Evolutionary conservation across 2,329 filamentous ascomycete species (phyloP).

Genomic region (Sporothrix variecibatus): DNA sequence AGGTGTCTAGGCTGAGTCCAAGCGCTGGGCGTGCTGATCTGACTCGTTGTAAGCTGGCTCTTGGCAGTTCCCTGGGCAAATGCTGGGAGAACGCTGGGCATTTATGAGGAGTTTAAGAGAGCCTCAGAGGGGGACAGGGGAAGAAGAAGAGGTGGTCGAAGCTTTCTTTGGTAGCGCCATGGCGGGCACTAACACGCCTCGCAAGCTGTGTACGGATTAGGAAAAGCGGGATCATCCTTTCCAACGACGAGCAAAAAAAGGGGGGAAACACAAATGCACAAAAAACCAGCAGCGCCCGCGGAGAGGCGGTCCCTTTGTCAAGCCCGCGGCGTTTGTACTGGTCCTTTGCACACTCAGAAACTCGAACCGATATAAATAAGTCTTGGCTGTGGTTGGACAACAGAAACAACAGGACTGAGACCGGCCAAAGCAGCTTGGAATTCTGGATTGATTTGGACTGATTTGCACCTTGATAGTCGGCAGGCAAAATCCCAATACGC

Average conservation of each 20-base stretch:
- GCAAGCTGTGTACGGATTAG: slow-evolving; percentile 1
- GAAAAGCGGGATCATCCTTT: not conserved
- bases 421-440: not conserved
- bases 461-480: not conserved
- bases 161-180: not conserved
- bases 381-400: not conserved
- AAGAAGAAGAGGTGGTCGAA: not conserved
- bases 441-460: not conserved
- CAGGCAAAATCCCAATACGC: not conserved
- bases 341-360: not conserved
- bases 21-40: not conserved
- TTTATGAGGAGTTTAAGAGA: too few relatives aligned
- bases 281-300: not conserved
- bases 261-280: not conserved
- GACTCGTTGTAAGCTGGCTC: not conserved
- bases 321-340: not conserved
- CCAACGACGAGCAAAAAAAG: not conserved
- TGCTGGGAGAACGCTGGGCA: too few relatives aligned
- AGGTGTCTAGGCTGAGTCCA: not conserved
- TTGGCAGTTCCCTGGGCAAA: too few relatives aligned
- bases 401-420: not conserved
- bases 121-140: too few relatives aligned
- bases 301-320: not conserved
- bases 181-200: not conserved
- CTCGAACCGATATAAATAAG: not conserved